Base-by-base conservation (phyloP, 352 stramenopile species). In the Globisporangium camurandrum region DNA sequence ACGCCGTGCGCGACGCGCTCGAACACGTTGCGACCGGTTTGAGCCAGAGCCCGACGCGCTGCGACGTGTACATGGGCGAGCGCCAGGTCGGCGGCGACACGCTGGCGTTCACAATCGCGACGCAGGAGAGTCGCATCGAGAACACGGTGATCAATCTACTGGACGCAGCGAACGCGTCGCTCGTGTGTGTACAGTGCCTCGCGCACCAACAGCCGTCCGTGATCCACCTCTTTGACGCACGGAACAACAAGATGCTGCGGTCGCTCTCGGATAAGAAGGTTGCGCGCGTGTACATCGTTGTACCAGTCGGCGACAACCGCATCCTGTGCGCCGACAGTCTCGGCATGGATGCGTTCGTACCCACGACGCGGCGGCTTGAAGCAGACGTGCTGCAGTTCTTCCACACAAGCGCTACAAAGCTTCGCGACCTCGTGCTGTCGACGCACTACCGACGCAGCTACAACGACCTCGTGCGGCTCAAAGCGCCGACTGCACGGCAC, bases 271-370 rank as follows among this genome's bases (percentile, higher is more conserved):
- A 31, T 9, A 77, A 74, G 30, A 34, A 46, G 50, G 55, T 46
- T 1, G 56, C 69, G 10, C 64, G 75, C 9, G 57, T 80, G 4
- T 73, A 71, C 41, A 10, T 77, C 3, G 59, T 60, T 0, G 14
- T 71, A 0, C 65, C 71, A 0, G 74, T 92, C 59, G 62, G 69
- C 5, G 71, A 85, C 30, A 60, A 81, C 19, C 67, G 65, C 12
- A 45, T 92, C 2, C 26, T 89, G 10, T 84, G 73, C 51, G 62
- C 62, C 8, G 75, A 89, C 41, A 89, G 73, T 44, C 61, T 88
- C 26, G 68, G 67, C 0, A 3, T 42, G 5, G 64, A 84, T n/a
- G 61, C 71, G 1, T 71, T 89, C 54, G 54, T 81, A 16, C 41
- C 43, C 3, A 53, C 69, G 12, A 49, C 65, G 8, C 31, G 49